A percentile compares a stretch with the other conserved stretches of the same genome.
These are phyloP conservation scores for Fragilaria crotonensis DNA, from an alignment of 108 stramenopile species.

Conservation along the genomic window DNA sequence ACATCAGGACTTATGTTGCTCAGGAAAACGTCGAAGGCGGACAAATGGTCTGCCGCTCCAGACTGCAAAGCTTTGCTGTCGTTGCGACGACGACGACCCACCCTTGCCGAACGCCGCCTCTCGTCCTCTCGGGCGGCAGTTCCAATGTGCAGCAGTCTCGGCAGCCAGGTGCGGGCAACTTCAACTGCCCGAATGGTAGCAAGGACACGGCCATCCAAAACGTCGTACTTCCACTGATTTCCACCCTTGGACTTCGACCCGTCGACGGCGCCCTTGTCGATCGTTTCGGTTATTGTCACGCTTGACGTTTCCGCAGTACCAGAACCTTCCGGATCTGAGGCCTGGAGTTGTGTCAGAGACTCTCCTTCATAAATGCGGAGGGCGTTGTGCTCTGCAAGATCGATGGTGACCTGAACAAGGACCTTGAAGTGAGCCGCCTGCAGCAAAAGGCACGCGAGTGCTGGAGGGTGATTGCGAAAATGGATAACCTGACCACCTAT, in stretches of 20 bases:
- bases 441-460: conserved; percentile 67
- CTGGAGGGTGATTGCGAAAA: conserved; percentile 69
- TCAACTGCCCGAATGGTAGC: conserved; percentile 63
- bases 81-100: conserved; percentile 1
- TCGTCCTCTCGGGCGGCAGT: conserved; percentile 76
- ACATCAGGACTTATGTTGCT: conserved; percentile 59
- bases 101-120: conserved; percentile 63
- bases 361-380: conserved; percentile 64
- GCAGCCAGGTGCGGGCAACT: conserved; percentile 65
- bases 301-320: conserved; percentile 2
- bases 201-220: conserved; percentile 69
- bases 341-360: conserved; percentile 20
- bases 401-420: conserved; percentile 52
- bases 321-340: too few relatives aligned
- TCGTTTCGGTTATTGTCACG: too few relatives aligned
- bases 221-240: conserved; percentile 85
- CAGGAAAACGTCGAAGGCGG: conserved; percentile 63
- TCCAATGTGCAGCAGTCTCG: conserved; percentile 65
- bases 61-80: too few relatives aligned
- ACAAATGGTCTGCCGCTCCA: conserved; percentile 19
- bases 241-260: too few relatives aligned
- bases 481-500: conserved; percentile 61
- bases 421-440: conserved; percentile 72
- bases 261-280: too few relatives aligned
- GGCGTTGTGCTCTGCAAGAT: conserved; percentile 43